A percentile compares a stretch with the other conserved stretches of the same genome.
phyloP scores from a whole-genome alignment of 768 basidiomycete genomes.

The Xerocomus brunneocitrinus region DNA sequence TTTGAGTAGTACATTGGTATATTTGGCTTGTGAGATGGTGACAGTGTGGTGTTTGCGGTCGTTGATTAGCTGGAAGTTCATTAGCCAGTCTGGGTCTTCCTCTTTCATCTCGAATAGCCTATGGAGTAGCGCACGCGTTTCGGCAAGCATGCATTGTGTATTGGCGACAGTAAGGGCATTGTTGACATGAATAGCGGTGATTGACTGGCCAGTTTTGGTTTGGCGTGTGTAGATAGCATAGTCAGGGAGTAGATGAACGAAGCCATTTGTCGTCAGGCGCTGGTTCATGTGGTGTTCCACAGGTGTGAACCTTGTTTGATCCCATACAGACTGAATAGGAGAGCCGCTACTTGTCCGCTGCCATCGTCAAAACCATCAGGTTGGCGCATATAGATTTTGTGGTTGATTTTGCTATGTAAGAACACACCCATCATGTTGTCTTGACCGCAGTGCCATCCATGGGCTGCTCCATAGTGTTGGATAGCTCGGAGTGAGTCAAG shows the following conservation, averaged over 20 bases:
- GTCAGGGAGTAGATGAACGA: background rate
- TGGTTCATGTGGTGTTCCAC: constrained; percentile 30
- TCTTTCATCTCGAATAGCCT: background rate
- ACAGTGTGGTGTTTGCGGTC: background rate
- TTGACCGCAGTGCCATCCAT: constrained; percentile 6
- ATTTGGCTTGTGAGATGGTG: background rate
- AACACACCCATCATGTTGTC: constrained; percentile 8
- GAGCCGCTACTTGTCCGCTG: constrained; percentile 18
- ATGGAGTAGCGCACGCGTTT: background rate
- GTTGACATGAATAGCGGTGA: constrained; percentile 1
- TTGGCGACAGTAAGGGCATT: constrained; percentile 1
- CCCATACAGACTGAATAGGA: constrained; percentile 34
- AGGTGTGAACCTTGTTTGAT: constrained; percentile 33
- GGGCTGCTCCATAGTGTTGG: constrained; percentile 12
- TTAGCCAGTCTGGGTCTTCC: background rate
- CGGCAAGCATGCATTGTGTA: background rate
- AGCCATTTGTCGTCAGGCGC: background rate
- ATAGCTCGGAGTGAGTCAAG: constrained; percentile 22
- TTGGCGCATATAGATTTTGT: constrained; percentile 39
- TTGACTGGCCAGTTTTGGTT: background rate
- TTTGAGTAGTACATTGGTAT: background rate
- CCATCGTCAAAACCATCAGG: constrained; percentile 31
- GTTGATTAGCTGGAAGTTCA: background rate
- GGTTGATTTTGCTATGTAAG: constrained; percentile 12
- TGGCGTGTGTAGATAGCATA: background rate